phyloP scores from a whole-genome alignment of 2,329 filamentous ascomycete species.

The Neonectria hederae region DNA sequence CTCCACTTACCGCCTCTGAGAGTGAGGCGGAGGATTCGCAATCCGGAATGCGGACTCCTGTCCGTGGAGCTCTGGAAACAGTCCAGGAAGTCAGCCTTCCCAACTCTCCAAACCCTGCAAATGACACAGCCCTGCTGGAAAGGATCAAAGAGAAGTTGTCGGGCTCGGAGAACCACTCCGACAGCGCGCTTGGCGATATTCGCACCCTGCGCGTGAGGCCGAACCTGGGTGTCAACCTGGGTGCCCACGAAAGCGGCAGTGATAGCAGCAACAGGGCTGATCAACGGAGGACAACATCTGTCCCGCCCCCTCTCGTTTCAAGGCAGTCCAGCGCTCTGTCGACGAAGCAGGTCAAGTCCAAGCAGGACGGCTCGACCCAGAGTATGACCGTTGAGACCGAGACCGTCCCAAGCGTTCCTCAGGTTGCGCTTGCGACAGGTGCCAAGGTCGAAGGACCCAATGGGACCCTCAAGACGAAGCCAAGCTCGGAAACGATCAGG shows the following conservation, averaged over 20 bases:
- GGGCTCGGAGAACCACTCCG: conserved; percentile 53
- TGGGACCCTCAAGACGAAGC: conserved; percentile 83
- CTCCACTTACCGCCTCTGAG: conserved; percentile 54
- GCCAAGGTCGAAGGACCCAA: conserved; percentile 71
- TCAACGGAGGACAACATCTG: conserved; percentile 54
- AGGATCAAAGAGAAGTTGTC: conserved; percentile 61
- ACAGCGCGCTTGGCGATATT: conserved; percentile 51
- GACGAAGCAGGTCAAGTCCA: conserved; percentile 74
- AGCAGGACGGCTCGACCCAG: conserved; percentile 79
- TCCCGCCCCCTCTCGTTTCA: conserved; percentile 64
- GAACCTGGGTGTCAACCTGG: conserved; percentile 55
- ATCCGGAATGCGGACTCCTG: conserved; percentile 66
- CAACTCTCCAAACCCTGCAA: conserved; percentile 67
- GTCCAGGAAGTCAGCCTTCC: conserved; percentile 89
- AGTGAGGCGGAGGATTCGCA: conserved; percentile 63
- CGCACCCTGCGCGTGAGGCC: conserved; percentile 59
- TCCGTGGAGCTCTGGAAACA: conserved; percentile 78
- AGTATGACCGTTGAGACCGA: conserved; percentile 99
- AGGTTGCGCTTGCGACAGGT: conserved; percentile 75
- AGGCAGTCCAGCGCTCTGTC: conserved; percentile 73
- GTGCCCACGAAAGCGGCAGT: conserved; percentile 68
- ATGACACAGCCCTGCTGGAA: conserved; percentile 58
- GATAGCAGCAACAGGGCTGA: conserved; percentile 66
- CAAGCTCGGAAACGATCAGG: conserved; percentile 94
- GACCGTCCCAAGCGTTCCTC: conserved; percentile 90